Evolutionary conservation across 345 rosid species (phyloP), one percentile per base, ranked within the genome.

Genomic region (Toxicodendron radicans): DNA sequence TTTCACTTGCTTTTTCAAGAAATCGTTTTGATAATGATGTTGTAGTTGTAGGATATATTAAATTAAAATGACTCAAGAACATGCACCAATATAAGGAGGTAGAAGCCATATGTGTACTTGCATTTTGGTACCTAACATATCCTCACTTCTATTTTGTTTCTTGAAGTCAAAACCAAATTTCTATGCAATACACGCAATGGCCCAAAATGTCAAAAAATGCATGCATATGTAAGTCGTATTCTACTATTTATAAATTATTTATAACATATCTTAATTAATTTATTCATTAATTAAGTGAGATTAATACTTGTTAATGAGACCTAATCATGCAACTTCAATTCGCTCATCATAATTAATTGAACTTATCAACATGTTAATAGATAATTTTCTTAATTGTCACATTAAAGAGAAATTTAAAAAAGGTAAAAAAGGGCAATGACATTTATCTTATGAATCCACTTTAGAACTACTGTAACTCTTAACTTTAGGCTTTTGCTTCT

Each of bases 91-190:
- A 61, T 64, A 66, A 64, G 24, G 60, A 35, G n/a, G 12, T 23
- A 41, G 21, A 65, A 17, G 66, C 65, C 80, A 32, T 51, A 21
- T 57, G 58, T 70, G 71, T 6, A 38, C 76, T 43, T 64, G 13
- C 13, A 51, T 70, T 70, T 73, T 33, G 73, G 23, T 75, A 75
- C 83, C 81, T 75, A 83, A 80, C 81, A 75, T 58, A 62, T 71
- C 74, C 27, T 23, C 41, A 23, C 35, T 13, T 67, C 45, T 59
- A 11, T 33, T 30, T 30, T 4, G 43, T 10, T 38, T 51, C 43
- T 58, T 48, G 5, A 38, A 68, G 82, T 82, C 78, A 79, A 66
- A 64, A 54, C 20, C 49, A 27, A 48, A 33, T 12, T 54, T 69
- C 62, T 54, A 52, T 3, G 21, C 30, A 68, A 17, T n/a, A 58